phyloP scores from a whole-genome alignment of 2,329 filamentous ascomycete genomes.

The Fusarium chaquense region DNA sequence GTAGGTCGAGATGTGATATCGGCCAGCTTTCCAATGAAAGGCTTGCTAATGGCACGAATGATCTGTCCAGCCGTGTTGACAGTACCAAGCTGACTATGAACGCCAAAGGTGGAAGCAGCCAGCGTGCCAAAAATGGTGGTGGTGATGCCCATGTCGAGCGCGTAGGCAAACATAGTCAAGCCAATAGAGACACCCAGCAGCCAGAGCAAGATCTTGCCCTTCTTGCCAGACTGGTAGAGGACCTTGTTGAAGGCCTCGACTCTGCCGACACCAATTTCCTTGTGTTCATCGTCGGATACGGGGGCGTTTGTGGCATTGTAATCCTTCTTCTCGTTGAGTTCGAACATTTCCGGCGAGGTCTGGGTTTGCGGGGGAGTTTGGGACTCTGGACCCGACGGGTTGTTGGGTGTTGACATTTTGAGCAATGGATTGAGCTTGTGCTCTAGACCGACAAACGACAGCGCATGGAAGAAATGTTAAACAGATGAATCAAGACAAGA shows the following conservation, averaged over 20 bases:
- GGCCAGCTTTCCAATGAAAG: conserved; percentile 54
- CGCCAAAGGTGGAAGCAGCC: conserved; percentile 51
- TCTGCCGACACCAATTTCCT: conserved; percentile 49
- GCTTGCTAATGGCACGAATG: conserved; percentile 55
- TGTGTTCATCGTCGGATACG: conserved; percentile 22
- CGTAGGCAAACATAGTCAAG: conserved; percentile 56
- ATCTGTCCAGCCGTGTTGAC: conserved; percentile 52
- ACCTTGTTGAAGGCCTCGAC: conserved; percentile 57
- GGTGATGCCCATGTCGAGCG: conserved; percentile 55
- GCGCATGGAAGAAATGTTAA: not conserved
- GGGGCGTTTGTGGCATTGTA: conserved; percentile 25
- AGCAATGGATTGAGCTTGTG: not conserved
- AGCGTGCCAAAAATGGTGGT: conserved; percentile 51
- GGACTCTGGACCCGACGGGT: conserved; percentile 5
- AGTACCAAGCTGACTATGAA: conserved; percentile 51
- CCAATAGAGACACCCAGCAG: conserved; percentile 53
- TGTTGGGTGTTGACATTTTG: conserved; percentile 22
- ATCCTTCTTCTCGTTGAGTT: conserved; percentile 25
- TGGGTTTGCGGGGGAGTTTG: conserved; percentile 3
- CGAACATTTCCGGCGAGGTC: conserved; percentile 16
- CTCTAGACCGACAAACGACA: not conserved
- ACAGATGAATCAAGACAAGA: not conserved
- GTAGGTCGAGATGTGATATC: conserved; percentile 55
- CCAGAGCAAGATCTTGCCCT: conserved; percentile 53
- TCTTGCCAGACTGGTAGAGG: conserved; percentile 53